Evolutionary conservation across 1,284 basidiomycete species (phyloP).

Genomic region (Ustilago loliicola): DNA sequence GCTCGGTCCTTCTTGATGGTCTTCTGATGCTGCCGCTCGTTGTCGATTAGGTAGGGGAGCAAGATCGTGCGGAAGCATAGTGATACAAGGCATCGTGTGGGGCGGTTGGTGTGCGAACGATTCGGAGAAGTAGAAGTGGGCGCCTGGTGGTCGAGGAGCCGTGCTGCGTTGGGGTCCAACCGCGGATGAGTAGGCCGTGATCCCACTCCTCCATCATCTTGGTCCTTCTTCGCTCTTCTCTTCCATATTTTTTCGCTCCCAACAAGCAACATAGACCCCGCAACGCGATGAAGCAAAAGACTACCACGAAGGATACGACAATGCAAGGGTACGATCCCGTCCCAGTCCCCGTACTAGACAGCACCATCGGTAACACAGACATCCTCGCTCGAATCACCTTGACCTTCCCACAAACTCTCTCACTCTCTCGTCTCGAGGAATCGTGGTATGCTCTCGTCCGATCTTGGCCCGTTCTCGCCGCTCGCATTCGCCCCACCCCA

Average conservation of each 20-base stretch:
- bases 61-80: too few relatives aligned
- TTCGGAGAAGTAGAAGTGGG: too few relatives aligned
- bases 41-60: too few relatives aligned
- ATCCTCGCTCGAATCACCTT: slow-evolving; percentile 32
- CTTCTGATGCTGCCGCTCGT: too few relatives aligned
- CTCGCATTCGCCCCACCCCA: slow-evolving; percentile 23
- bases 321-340: slow-evolving; percentile 14
- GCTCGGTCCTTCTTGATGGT: too few relatives aligned
- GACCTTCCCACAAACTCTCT: slow-evolving; percentile 14
- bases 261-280: background rate
- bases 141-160: too few relatives aligned
- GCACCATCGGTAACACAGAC: slow-evolving; percentile 26
- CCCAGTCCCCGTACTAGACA: slow-evolving; percentile 20
- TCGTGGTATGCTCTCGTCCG: slow-evolving; percentile 28
- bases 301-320: background rate
- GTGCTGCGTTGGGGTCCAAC: too few relatives aligned
- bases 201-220: background rate
- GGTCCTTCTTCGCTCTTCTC: background rate
- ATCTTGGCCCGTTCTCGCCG: slow-evolving; percentile 33
- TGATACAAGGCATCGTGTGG: too few relatives aligned
- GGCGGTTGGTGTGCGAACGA: too few relatives aligned
- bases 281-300: background rate
- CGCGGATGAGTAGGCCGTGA: too few relatives aligned
- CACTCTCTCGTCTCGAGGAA: slow-evolving; percentile 11
- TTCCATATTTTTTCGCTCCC: background rate